phyloP scores from a whole-genome alignment of 2,329 filamentous ascomycete genomes.

The Aureobasidium sp. region DNA sequence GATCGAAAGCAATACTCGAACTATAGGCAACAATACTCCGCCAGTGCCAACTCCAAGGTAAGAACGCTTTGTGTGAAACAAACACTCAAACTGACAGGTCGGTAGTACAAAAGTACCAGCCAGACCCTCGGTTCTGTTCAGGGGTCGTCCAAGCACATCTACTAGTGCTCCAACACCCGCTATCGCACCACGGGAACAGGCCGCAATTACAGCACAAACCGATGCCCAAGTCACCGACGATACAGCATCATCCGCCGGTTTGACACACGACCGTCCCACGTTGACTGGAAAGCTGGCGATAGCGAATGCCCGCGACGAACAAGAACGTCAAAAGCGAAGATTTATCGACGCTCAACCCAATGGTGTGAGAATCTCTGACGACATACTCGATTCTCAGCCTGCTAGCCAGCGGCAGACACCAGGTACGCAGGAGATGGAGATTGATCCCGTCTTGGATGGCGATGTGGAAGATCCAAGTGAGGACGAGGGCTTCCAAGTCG shows the following conservation, averaged over 20 bases:
- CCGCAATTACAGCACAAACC: neutral
- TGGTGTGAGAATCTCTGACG: conserved; percentile 26
- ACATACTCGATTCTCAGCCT: neutral
- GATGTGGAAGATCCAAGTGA: conserved; percentile 26
- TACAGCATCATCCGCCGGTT: neutral
- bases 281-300: neutral
- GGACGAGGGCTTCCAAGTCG: conserved; percentile 38
- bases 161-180: neutral
- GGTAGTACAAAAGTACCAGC: neutral
- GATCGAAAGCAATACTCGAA: neutral
- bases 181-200: neutral
- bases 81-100: neutral
- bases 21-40: neutral
- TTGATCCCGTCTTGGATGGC: neutral
- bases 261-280: neutral
- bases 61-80: neutral
- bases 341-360: conserved; percentile 34
- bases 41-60: neutral
- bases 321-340: conserved; percentile 16
- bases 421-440: neutral
- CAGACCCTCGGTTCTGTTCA: neutral
- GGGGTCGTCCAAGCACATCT: neutral
- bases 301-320: neutral
- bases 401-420: neutral
- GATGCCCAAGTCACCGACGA: neutral